These are phyloP conservation scores for Echinochloa phyllopogon DNA, from an alignment of 176 grass and related monocot species.

Conservation along the genomic window DNA sequence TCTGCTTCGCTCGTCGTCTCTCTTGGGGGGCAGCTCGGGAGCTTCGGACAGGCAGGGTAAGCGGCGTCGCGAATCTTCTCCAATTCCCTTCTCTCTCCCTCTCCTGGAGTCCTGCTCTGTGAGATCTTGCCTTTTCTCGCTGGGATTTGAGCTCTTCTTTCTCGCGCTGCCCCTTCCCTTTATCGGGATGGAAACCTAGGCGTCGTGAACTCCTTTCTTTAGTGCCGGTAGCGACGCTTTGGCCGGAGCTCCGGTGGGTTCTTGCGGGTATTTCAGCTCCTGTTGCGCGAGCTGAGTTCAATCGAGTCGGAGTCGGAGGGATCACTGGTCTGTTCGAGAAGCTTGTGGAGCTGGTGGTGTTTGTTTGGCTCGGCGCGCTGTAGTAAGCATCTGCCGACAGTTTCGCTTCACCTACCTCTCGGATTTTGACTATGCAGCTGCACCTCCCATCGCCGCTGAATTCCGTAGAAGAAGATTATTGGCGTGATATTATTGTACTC, in stretches of 20 bases:
- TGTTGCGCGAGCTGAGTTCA: neutral
- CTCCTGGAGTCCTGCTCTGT: neutral
- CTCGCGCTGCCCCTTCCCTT: slow-evolving; percentile 12
- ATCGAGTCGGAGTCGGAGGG: slow-evolving; percentile 11
- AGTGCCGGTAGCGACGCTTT: neutral
- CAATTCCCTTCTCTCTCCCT: neutral
- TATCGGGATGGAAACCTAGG: slow-evolving; percentile 42
- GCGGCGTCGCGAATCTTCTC: slow-evolving; percentile 10
- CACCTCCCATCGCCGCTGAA: slow-evolving; percentile 22
- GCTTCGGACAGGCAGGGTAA: slow-evolving; percentile 34
- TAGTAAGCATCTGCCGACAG: slow-evolving; percentile 46
- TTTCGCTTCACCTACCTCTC: slow-evolving; percentile 42
- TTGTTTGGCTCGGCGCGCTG: slow-evolving; percentile 35
- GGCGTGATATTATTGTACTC: neutral
- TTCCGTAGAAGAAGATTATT: slow-evolving; percentile 9
- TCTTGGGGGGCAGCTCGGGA: neutral
- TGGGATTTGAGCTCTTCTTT: slow-evolving; percentile 44
- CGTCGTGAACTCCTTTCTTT: neutral
- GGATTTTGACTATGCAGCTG: slow-evolving; percentile 56
- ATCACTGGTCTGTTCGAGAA: neutral
- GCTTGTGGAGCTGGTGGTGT: slow-evolving; percentile 14
- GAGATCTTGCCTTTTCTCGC: slow-evolving; percentile 37
- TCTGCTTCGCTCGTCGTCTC: slow-evolving; percentile 4
- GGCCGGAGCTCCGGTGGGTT: neutral
- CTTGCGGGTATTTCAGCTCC: neutral